Evolutionary conservation across 371 early-diverging fungal genomes (phyloP).

Genomic region (Syncephalastrum sp.): DNA sequence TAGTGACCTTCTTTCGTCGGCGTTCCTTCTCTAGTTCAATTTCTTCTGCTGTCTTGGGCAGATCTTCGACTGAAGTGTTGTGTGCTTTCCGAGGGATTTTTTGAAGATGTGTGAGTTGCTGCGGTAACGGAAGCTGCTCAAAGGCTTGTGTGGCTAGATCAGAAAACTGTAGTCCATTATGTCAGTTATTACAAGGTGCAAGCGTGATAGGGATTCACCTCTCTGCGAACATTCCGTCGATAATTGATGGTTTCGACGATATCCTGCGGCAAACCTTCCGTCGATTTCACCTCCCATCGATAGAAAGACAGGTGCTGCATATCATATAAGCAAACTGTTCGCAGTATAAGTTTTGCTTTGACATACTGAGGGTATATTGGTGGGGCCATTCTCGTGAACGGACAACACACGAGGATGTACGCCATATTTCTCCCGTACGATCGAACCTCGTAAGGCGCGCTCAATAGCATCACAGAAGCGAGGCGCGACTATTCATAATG

Average conservation of each 20-base stretch:
- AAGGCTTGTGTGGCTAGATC: conserved; percentile 8
- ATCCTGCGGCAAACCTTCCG: conserved; percentile 34
- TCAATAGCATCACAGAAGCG: conserved; percentile 29
- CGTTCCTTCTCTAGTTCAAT: conserved; percentile 22
- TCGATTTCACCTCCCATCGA: conserved; percentile 61
- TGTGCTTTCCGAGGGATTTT: conserved; percentile 18
- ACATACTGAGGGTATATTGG: conserved; percentile 19
- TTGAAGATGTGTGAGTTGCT: conserved; percentile 17
- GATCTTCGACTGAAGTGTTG: conserved; percentile 4
- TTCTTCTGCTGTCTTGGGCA: conserved; percentile 17
- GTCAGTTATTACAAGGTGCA: background rate
- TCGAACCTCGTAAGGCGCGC: conserved; percentile 18
- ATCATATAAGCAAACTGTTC: background rate
- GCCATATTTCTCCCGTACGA: conserved; percentile 31
- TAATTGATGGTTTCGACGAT: conserved; percentile 19
- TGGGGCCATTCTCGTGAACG: conserved; percentile 12
- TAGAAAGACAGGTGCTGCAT: conserved; percentile 42
- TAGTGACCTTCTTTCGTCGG: conserved; percentile 19
- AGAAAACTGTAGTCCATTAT: conserved; percentile 19
- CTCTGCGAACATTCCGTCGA: conserved; percentile 28
- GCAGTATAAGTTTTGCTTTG: background rate
- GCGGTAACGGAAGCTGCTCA: conserved; percentile 13
- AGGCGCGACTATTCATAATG: conserved; percentile 18
- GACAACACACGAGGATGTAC: conserved; percentile 14
- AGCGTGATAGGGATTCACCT: conserved; percentile 17